Evolutionary conservation across 352 stramenopile species (phyloP).

Genomic region (Globisporangium heterothallicum): DNA sequence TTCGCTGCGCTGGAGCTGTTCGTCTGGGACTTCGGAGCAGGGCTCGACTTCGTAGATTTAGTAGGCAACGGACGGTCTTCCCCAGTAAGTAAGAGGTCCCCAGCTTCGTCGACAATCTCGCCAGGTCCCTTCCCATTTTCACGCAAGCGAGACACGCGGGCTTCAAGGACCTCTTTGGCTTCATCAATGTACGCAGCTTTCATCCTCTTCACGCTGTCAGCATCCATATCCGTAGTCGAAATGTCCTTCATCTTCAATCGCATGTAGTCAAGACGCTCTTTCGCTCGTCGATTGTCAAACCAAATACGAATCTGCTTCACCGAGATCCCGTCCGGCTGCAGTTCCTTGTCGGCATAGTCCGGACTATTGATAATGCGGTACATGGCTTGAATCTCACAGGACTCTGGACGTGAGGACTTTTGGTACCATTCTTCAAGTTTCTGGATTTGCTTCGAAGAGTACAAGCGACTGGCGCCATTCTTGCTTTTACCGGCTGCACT

Average conservation of each 20-base stretch:
- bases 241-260: slow-evolving; percentile 88
- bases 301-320: slow-evolving; percentile 87
- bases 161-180: slow-evolving; percentile 83
- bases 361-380: slow-evolving; percentile 86
- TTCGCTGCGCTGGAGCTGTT: slow-evolving; percentile 8
- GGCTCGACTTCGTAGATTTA: slow-evolving; percentile 29
- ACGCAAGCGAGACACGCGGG: slow-evolving; percentile 69
- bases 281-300: slow-evolving; percentile 85
- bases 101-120: slow-evolving; percentile 78
- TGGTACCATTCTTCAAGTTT: slow-evolving; percentile 89
- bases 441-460: slow-evolving; percentile 83
- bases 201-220: slow-evolving; percentile 83
- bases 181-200: slow-evolving; percentile 86
- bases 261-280: slow-evolving; percentile 86
- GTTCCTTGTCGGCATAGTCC: slow-evolving; percentile 75
- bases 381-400: slow-evolving; percentile 86
- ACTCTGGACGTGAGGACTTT: slow-evolving; percentile 72
- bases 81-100: slow-evolving; percentile 56
- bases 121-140: slow-evolving; percentile 66
- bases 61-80: slow-evolving; percentile 37
- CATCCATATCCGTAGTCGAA: slow-evolving; percentile 78
- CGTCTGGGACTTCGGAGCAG: slow-evolving; percentile 21
- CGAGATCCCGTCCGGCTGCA: slow-evolving; percentile 81
- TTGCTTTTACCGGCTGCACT: slow-evolving; percentile 52
- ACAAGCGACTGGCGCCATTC: slow-evolving; percentile 74